These are phyloP conservation scores for Sporothrix sp. DNA, from an alignment of 2,329 filamentous ascomycete genomes.

Conservation along the genomic window DNA sequence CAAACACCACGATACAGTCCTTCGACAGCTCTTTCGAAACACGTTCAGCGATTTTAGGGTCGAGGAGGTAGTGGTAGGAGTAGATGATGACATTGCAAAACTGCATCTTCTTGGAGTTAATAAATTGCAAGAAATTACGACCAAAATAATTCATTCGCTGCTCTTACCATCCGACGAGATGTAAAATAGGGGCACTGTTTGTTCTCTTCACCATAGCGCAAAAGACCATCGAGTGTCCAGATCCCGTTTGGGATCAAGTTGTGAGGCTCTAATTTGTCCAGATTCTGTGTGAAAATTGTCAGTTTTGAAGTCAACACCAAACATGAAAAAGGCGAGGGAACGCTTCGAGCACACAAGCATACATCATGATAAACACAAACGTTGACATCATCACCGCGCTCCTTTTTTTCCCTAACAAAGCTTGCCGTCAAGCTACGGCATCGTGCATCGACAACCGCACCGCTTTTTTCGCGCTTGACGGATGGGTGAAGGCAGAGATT, in stretches of 20 bases:
- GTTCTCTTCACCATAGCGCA: constrained; percentile 84
- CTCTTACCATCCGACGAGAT: constrained; percentile 73
- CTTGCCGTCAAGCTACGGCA: constrained; percentile 92
- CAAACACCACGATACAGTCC: constrained; percentile 96
- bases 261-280: constrained; percentile 88
- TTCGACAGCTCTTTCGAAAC: constrained; percentile 77
- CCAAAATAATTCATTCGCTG: not conserved
- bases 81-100: constrained; percentile 99
- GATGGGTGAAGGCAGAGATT: constrained; percentile 94
- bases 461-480: constrained; percentile 93
- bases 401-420: constrained; percentile 96
- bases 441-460: constrained; percentile 84
- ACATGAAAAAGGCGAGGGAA: too few species aligned
- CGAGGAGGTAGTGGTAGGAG: constrained; percentile 95
- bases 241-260: constrained; percentile 91
- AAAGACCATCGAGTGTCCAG: constrained; percentile 84
- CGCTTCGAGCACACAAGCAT: constrained; percentile 19
- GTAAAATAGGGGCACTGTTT: constrained; percentile 99
- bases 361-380: constrained; percentile 93
- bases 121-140: not conserved
- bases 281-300: constrained; percentile 47
- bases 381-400: constrained; percentile 86
- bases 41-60: constrained; percentile 93
- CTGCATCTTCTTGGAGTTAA: constrained; percentile 59
- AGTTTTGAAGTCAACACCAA: constrained; percentile 9